Evolutionary conservation across 305 asterid genomes (phyloP), one percentile per base, ranked within the genome.

Genomic region (Solanum hybrid): DNA sequence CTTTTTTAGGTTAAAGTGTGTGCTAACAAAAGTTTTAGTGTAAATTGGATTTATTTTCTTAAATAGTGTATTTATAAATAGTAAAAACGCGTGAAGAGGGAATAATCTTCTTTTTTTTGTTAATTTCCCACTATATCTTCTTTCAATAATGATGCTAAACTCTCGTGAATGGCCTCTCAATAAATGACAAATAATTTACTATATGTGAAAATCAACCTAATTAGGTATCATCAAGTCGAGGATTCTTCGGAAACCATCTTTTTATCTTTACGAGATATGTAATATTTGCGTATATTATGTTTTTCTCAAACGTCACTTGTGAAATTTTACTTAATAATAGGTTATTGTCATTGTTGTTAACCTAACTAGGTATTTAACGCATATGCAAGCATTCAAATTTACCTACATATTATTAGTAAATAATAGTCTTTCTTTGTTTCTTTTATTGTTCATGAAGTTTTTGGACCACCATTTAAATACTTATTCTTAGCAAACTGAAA

Each of bases 181-280:
- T 72, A 71, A 13, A 71, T 71, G 78, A 71, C 78, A 71, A 71
- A 71, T 71, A 71, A 26, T 6, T 26, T 71, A 26, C 78, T 26
- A 71, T 12, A 26, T 71, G 14, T 27, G 78, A 26, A 71, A 71
- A 12, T 26, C 19, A 71, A 26, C 22, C 5, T 26, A 26, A 71
- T 29, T 71, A 71, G 19, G 35, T 71, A 5, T 71, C 3, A 71
- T 6, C 12, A 13, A 24, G 0, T 71, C 0, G 4, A 26, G 17
- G 0, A 11, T 71, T 6, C 0, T 71, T 71, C 1, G 0, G 0
- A 71, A 69, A 71, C 0, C 1, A 0, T 26, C 0, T 1, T 56
- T 71, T 12, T 2, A 71, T 0, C 8, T 71, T 26, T 0, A 71
- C 9, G 9, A 71, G 2, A 11, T 11, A 11, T 1, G 1, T 69